Evolutionary conservation across 345 rosid species (phyloP), one percentile per base, ranked within the genome.

Genomic region (Sisymbrium irio): DNA sequence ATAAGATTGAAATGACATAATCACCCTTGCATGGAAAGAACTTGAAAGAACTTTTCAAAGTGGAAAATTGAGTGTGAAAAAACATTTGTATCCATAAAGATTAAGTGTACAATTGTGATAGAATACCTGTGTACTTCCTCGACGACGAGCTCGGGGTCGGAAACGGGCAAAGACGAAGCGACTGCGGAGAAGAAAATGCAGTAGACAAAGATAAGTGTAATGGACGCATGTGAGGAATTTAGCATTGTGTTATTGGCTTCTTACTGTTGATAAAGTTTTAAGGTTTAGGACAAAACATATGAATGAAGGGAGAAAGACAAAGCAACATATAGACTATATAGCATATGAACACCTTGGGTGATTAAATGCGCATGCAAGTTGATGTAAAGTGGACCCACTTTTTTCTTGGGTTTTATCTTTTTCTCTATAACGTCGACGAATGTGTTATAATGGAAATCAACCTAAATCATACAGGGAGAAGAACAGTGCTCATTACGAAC

Each of bases 41-140:
- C 44, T n/a, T 56, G 15, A 63, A 32, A 13, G 15, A 39, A 2
- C 9, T 32, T 53, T 42, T 7, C 4, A 28, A 5, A 4, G 6
- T 3, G 6, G 4, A 4, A 5, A 7, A 0, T 30, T 17, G 27
- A 41, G 9, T 32, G 56, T 33, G 47, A 36, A 36, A 10, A 37
- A 65, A 28, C 12, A 63, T 6, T 9, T 28, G 3, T 53, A 20
- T 63, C 37, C 65, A 25, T 20, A 28, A 35, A 37, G 4, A 15
- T 25, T 30, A 28, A 28, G 4, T 22, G 25, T 22, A 66, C 7
- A 67, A 11, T 27, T 60, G 36, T 20, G 40, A 9, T 8, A 40
- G 14, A 44, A 18, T 72, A 89, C 96, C 83, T 81, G 69, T 90
- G 91, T 3, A 90, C 91, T 73, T 90, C 86, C 14, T 85, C 79